Evolutionary conservation across 768 basidiomycete species (phyloP).

Genomic region (Leccinellum albellum): DNA sequence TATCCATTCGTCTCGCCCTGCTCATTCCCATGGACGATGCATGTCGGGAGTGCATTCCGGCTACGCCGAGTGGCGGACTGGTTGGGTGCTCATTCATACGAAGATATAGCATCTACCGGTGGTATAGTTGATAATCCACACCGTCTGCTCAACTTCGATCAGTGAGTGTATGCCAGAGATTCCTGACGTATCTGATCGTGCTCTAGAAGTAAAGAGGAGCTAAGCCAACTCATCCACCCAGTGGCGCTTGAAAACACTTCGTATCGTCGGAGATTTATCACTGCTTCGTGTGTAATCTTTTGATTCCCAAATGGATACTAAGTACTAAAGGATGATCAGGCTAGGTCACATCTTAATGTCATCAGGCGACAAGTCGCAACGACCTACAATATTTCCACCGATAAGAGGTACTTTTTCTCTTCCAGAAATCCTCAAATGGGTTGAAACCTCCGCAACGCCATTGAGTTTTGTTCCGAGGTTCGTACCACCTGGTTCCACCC

Average conservation of each 20-base stretch:
- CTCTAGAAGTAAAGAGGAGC: slow-evolving; percentile 16
- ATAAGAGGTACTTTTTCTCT: slow-evolving; percentile 40
- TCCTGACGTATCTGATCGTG: slow-evolving; percentile 5
- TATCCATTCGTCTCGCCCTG: slow-evolving; percentile 62
- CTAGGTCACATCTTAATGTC: slow-evolving; percentile 59
- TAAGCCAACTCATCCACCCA: slow-evolving; percentile 13
- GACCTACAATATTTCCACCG: slow-evolving; percentile 44
- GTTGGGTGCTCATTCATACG: slow-evolving; percentile 38
- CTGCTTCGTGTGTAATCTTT: slow-evolving; percentile 37
- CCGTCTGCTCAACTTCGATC: slow-evolving; percentile 31
- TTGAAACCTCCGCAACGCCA: slow-evolving; percentile 30
- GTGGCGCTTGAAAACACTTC: background rate
- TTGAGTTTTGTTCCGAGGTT: slow-evolving; percentile 54
- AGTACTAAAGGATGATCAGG: slow-evolving; percentile 31
- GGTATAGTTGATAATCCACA: slow-evolving; percentile 37
- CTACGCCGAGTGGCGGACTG: slow-evolving; percentile 62
- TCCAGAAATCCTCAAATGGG: slow-evolving; percentile 44
- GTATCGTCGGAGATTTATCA: slow-evolving; percentile 23
- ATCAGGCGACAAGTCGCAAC: slow-evolving; percentile 32
- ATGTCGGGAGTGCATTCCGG: slow-evolving; percentile 47
- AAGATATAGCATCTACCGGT: slow-evolving; percentile 35
- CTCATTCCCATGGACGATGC: slow-evolving; percentile 46
- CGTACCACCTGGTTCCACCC: background rate
- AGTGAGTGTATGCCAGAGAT: slow-evolving; percentile 30
- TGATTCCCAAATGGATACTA: background rate